These are phyloP conservation scores for Aspergillus sp. DNA, from an alignment of 2,329 filamentous ascomycete species.

Conservation along the genomic window DNA sequence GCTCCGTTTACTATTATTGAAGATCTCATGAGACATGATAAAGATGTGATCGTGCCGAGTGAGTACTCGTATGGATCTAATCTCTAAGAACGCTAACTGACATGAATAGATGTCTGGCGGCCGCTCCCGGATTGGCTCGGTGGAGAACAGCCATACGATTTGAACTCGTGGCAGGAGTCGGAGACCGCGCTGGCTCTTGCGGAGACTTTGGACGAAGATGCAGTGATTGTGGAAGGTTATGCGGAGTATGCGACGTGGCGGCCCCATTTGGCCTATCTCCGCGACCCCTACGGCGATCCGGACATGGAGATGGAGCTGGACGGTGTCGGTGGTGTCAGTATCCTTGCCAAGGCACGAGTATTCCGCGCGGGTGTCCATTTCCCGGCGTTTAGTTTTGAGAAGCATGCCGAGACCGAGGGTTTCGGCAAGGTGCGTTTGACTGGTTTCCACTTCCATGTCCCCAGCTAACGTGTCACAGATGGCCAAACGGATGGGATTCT, in stretches of 20 bases:
- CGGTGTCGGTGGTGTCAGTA: conserved; percentile 94
- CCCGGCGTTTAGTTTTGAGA: conserved; percentile 97
- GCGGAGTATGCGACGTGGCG: conserved; percentile 98
- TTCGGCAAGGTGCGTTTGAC: conserved; percentile 79
- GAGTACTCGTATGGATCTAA: conserved; percentile 42
- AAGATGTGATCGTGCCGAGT: conserved; percentile 98
- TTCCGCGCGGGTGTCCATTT: conserved; percentile 96
- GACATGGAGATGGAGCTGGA: conserved; percentile 99
- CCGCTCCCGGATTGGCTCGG: conserved; percentile 98
- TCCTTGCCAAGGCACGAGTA: conserved; percentile 90
- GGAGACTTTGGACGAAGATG: conserved; percentile 94
- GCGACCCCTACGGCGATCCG: conserved; percentile 94
- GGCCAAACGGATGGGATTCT: conserved; percentile 94
- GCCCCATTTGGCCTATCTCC: conserved; percentile 91
- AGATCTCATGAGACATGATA: conserved; percentile 97
- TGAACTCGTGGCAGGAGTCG: conserved; percentile 99
- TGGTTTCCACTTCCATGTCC: background rate
- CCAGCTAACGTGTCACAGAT: conserved; percentile 59
- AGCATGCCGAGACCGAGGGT: conserved; percentile 96
- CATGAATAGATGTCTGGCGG: conserved; percentile 78
- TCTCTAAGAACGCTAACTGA: background rate
- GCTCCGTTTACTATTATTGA: conserved; percentile 95
- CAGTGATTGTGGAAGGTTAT: conserved; percentile 97
- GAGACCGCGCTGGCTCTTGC: conserved; percentile 92
- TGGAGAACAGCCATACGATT: conserved; percentile 94